These are phyloP conservation scores for Penstemon davidsonii DNA, from an alignment of 257 asterid genomes.

Conservation along the genomic window DNA sequence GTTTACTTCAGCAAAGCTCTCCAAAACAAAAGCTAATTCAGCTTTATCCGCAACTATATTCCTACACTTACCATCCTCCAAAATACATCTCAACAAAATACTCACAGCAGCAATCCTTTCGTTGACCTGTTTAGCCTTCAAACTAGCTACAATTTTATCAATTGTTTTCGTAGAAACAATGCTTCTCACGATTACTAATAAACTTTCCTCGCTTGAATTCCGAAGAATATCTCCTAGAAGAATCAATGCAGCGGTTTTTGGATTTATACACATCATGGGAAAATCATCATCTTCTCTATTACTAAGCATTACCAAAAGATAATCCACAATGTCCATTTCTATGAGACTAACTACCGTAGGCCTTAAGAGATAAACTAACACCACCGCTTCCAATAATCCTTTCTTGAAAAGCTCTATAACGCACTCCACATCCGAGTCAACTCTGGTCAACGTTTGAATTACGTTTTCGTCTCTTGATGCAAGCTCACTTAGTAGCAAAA, in stretches of 20 bases:
- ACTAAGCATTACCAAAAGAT: slow-evolving; percentile 44
- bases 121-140: slow-evolving; percentile 47
- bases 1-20: slow-evolving; percentile 44
- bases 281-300: slow-evolving; percentile 33
- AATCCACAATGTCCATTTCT: slow-evolving; percentile 53
- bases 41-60: slow-evolving; percentile 60
- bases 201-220: slow-evolving; percentile 34
- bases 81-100: slow-evolving; percentile 69
- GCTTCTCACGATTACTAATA: slow-evolving; percentile 35
- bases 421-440: slow-evolving; percentile 74
- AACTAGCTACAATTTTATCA: slow-evolving; percentile 42
- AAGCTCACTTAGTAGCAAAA: slow-evolving; percentile 59
- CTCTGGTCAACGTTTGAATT: slow-evolving; percentile 64
- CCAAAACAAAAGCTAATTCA: slow-evolving; percentile 49
- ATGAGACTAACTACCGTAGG: slow-evolving; percentile 42
- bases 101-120: slow-evolving; percentile 59
- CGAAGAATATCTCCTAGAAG: slow-evolving; percentile 52
- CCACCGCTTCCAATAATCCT: slow-evolving; percentile 73
- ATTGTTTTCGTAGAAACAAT: slow-evolving; percentile 39
- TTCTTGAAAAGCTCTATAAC: slow-evolving; percentile 64
- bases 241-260: slow-evolving; percentile 57
- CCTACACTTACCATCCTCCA: slow-evolving; percentile 75
- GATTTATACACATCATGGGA: slow-evolving; percentile 41
- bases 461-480: slow-evolving; percentile 56
- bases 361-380: slow-evolving; percentile 49